Conservation (phyloP, 208 protist genomes). For the Trypanosoma rangeli region DNA sequence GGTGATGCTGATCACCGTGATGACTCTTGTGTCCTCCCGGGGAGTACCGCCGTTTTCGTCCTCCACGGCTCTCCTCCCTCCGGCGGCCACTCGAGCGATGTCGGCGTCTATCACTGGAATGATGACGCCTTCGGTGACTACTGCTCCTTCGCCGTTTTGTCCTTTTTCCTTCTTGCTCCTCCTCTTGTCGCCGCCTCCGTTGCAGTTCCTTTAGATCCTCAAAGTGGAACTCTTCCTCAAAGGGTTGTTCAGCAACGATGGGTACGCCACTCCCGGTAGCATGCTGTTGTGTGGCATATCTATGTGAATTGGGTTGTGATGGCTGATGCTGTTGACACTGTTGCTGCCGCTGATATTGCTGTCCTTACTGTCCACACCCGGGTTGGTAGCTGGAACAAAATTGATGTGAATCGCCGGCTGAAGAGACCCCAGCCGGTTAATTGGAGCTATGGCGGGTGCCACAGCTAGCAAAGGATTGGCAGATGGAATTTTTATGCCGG, state of each 20-base stretch:
- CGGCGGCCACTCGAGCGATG: constrained; percentile 16
- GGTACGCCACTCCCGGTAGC: background rate
- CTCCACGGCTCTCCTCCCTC: constrained; percentile 6
- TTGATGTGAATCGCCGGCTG: background rate
- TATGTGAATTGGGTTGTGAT: background rate
- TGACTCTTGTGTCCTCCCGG: constrained; percentile 3
- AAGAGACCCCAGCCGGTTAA: background rate
- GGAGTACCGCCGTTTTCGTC: constrained; percentile 2
- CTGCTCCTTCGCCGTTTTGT: constrained; percentile 24
- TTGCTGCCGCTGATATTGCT: background rate
- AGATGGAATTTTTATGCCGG: background rate
- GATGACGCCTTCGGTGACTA: constrained; percentile 22
- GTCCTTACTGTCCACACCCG: background rate
- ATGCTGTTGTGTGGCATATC: background rate
- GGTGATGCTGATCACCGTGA: constrained; percentile 1
- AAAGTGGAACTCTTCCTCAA: constrained; percentile 25
- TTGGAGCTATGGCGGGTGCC: background rate
- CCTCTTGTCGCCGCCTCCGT: constrained; percentile 23
- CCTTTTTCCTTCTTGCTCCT: constrained; percentile 25
- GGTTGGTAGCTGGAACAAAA: background rate
- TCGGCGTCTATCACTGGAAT: constrained; percentile 9
- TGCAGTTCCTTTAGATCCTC: constrained; percentile 28
- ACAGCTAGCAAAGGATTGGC: background rate
- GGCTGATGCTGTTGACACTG: background rate
- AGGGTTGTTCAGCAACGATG: background rate